These are phyloP conservation scores for Capsicum baccatum DNA, from an alignment of 257 asterid genomes.

Conservation along the genomic window DNA sequence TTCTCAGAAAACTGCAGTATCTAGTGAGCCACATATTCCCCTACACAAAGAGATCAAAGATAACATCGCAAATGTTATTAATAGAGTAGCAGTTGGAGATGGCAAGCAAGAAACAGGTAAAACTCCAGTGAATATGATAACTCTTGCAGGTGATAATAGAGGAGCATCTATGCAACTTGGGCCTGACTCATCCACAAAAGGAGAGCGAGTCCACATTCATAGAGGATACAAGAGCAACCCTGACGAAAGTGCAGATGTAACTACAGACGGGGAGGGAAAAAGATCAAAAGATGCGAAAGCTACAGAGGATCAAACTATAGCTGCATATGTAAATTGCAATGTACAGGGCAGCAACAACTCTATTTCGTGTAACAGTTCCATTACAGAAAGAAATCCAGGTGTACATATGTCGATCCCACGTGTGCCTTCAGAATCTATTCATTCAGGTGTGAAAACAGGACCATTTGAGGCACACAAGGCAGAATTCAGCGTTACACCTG, in stretches of 20 bases:
- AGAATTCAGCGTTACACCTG: slow-evolving; percentile 51
- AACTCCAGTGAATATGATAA: slow-evolving; percentile 60
- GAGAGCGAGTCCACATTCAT: slow-evolving; percentile 59
- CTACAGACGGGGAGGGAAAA: slow-evolving; percentile 56
- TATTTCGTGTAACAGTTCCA: slow-evolving; percentile 58
- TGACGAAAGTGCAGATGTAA: slow-evolving; percentile 36
- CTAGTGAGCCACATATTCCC: slow-evolving; percentile 44
- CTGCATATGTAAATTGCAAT: slow-evolving; percentile 67
- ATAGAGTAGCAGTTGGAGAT: slow-evolving; percentile 45
- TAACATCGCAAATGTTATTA: slow-evolving; percentile 47
- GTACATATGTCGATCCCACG: slow-evolving; percentile 54
- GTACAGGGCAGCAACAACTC: slow-evolving; percentile 82
- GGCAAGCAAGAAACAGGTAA: slow-evolving; percentile 40
- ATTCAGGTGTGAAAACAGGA: slow-evolving; percentile 22
- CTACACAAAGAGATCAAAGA: slow-evolving; percentile 50
- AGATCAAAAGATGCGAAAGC: slow-evolving; percentile 35
- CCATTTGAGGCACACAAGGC: slow-evolving; percentile 48
- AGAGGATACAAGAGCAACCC: slow-evolving; percentile 72
- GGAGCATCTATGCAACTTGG: slow-evolving; percentile 89
- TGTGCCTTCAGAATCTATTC: slow-evolving; percentile 44
- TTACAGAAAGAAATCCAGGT: slow-evolving; percentile 74
- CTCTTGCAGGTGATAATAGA: slow-evolving; percentile 87
- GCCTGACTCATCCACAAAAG: slow-evolving; percentile 48
- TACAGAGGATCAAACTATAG: slow-evolving; percentile 51
- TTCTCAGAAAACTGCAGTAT: slow-evolving; percentile 34